Evolutionary conservation across 768 basidiomycete genomes (phyloP).

Genomic region (Boletus patriciae): DNA sequence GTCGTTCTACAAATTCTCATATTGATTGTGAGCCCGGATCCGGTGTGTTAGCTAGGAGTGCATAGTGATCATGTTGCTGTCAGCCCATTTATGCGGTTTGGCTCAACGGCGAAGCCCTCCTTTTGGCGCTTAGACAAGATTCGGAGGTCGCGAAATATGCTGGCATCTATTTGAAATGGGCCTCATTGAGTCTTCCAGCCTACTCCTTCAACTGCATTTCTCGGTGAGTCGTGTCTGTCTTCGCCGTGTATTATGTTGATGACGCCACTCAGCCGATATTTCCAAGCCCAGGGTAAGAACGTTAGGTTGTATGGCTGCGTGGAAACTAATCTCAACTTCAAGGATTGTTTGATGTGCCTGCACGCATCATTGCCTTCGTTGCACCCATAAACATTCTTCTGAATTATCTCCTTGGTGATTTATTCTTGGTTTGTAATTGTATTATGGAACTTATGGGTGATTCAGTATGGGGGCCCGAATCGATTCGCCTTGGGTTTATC

Average conservation of each 20-base stretch:
- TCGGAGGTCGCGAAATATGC: slow-evolving; percentile 79
- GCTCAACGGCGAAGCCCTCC: slow-evolving; percentile 78
- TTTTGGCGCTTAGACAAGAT: slow-evolving; percentile 73
- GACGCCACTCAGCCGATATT: slow-evolving; percentile 37
- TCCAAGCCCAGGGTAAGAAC: slow-evolving; percentile 79
- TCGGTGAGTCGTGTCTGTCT: slow-evolving; percentile 33
- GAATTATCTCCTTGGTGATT: slow-evolving; percentile 79
- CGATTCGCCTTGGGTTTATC: slow-evolving; percentile 80
- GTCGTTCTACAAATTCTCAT: slow-evolving; percentile 22
- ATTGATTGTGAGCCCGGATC: slow-evolving; percentile 52
- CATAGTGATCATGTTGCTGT: background rate
- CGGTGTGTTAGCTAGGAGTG: background rate
- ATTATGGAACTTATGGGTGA: slow-evolving; percentile 43
- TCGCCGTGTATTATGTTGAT: slow-evolving; percentile 53
- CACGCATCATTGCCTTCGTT: slow-evolving; percentile 74
- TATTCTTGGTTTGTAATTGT: background rate
- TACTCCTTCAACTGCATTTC: too few relatives aligned
- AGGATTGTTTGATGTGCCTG: slow-evolving; percentile 83
- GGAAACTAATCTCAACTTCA: slow-evolving; percentile 9
- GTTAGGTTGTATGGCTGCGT: background rate
- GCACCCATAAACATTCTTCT: slow-evolving; percentile 83
- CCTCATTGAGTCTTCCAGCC: slow-evolving; percentile 77
- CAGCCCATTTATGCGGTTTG: slow-evolving; percentile 66
- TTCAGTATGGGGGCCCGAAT: slow-evolving; percentile 85
- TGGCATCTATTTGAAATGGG: slow-evolving; percentile 65